Evolutionary conservation across 2,329 filamentous ascomycete genomes (phyloP), one percentile per base, ranked within the genome.

Genomic region (Talaromyces sp.): DNA sequence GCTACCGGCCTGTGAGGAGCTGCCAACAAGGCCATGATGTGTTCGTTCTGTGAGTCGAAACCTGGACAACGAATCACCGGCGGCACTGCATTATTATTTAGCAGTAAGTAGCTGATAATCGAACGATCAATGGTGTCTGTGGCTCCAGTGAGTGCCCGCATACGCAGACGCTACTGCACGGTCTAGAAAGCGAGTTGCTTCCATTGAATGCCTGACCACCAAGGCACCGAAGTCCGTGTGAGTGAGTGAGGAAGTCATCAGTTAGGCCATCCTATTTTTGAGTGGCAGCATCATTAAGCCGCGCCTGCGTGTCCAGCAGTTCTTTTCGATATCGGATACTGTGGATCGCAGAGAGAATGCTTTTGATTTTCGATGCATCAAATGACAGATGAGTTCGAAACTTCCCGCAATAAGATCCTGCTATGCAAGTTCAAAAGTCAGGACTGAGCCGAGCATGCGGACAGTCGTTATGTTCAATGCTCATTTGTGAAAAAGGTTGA

Each of bases 21-120:
- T 62, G 60, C 60, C 60, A 62, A 27, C 60, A 52, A 19, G 59
- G n/a, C 43, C 33, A 41, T 62, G 45, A 39, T 62, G 47, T 62
- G 60, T 61, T 50, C 43, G n/a, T 6, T 60, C 19, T 41, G 41
- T 33, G 33, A 33, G 27, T 31, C 27, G 50, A 33, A 19, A 35
- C 9, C 7, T 35, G 31, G 10, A 35, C 50, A 7, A n/a, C 50
- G 31, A 35, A 19, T 52, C 25, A 31, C n/a, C 49, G 47, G 27
- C 22, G 45, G 45, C 43, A 7, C 19, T 15, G 43, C 11, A 13
- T 49, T 49, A 25, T 49, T 49, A 49, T 25, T 25, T 25, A 49
- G 10, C 19, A 45, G 17, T 19, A n/a, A 45, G 17, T 19, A n/a
- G 5, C 27, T 31, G 15, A 15, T n/a, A 41, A n/a, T 41, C n/a